These are phyloP conservation scores for Entomortierella chlamydospora DNA, from an alignment of 192 early-diverging fungal genomes.

Conservation along the genomic window DNA sequence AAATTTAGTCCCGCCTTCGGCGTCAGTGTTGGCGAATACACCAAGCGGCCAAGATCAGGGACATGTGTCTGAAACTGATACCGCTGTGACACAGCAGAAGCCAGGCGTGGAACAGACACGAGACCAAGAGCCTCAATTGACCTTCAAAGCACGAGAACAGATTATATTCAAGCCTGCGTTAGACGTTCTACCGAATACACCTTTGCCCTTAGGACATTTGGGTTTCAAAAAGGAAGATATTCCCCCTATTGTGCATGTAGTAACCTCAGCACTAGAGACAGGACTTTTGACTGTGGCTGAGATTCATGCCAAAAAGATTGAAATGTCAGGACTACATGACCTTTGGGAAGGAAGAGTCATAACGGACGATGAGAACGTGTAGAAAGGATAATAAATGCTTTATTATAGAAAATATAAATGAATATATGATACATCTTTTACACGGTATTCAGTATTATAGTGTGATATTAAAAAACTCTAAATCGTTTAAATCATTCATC, in stretches of 20 bases:
- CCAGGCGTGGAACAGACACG: background rate
- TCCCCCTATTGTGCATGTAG: conserved; percentile 44
- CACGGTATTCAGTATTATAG: too few species aligned
- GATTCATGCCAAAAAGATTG: conserved; percentile 48
- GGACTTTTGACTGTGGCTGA: conserved; percentile 30
- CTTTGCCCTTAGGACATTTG: conserved; percentile 40
- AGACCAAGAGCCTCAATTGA: conserved; percentile 11
- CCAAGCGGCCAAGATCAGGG: background rate
- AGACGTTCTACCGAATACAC: conserved; percentile 49
- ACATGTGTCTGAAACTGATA: background rate
- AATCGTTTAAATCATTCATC: too few species aligned
- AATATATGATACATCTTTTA: too few species aligned
- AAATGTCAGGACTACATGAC: conserved; percentile 45
- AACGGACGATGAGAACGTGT: conserved; percentile 21
- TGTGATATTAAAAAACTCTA: too few species aligned
- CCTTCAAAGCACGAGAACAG: conserved; percentile 40
- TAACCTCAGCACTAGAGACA: conserved; percentile 34
- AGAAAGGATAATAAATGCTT: background rate
- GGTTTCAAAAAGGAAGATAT: conserved; percentile 55
- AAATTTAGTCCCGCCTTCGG: background rate
- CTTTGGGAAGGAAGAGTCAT: conserved; percentile 44
- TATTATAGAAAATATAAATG: too few species aligned
- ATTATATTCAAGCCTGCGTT: conserved; percentile 48
- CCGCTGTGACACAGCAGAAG: background rate
- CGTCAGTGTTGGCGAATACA: background rate